Conservation (phyloP, 2,329 filamentous ascomycete species). For the Sphaceloma murrayae region DNA sequence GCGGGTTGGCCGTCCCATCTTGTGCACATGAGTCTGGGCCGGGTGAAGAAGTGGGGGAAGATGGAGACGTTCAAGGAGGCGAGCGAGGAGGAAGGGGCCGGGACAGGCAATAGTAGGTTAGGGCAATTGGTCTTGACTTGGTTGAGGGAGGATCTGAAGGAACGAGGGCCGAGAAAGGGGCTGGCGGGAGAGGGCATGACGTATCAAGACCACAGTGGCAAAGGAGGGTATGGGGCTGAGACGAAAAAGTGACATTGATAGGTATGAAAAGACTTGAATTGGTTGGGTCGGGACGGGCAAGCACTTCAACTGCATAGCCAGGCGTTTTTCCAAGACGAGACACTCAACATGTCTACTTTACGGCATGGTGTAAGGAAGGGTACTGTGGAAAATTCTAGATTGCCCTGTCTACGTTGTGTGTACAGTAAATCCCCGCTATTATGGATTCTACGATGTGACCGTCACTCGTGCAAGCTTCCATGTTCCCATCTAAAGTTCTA, state of each 20-base stretch:
- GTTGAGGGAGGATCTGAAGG: slow-evolving; percentile 70
- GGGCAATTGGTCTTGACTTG: slow-evolving; percentile 82
- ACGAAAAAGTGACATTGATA: slow-evolving; percentile 27
- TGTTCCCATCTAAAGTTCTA: no score
- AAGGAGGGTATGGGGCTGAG: slow-evolving; percentile 56
- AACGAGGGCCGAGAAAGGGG: slow-evolving; percentile 65
- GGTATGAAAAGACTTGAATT: not conserved
- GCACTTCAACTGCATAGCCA: slow-evolving; percentile 16
- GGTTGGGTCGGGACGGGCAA: not conserved
- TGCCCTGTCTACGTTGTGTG: slow-evolving; percentile 3
- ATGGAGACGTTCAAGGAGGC: slow-evolving; percentile 57
- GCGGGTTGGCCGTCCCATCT: slow-evolving; percentile 92
- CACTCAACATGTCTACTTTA: slow-evolving; percentile 10
- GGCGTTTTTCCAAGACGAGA: slow-evolving; percentile 8
- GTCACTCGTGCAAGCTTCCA: no score
- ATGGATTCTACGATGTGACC: not conserved
- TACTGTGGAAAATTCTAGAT: not conserved
- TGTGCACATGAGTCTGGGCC: slow-evolving; percentile 87
- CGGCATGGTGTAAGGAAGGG: not conserved
- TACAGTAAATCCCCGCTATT: slow-evolving; percentile 8
- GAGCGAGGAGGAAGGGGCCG: slow-evolving; percentile 38
- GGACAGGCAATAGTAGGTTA: slow-evolving; percentile 66
- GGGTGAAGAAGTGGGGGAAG: slow-evolving; percentile 74
- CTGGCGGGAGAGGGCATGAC: slow-evolving; percentile 54
- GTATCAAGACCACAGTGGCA: slow-evolving; percentile 49